A percentile compares a stretch with the other conserved stretches of the same genome.
Conservation (phyloP, 345 rosid species). For the Eucalyptus curtisii region DNA sequence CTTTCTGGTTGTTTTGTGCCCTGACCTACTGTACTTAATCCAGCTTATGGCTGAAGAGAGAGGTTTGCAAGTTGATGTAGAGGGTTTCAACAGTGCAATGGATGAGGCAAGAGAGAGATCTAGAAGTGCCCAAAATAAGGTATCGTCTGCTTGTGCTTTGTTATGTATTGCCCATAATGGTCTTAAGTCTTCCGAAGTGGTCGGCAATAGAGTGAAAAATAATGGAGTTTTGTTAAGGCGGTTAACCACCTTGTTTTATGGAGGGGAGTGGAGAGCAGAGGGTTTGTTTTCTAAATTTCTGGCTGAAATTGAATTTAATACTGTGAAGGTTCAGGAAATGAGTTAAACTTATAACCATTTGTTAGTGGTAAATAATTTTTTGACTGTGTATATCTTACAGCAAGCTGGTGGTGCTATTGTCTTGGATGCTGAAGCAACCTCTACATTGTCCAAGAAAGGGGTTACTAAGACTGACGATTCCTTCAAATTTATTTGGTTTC, state of each 20-base stretch:
- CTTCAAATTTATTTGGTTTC: slow-evolving; percentile 65
- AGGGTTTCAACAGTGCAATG: slow-evolving; percentile 76
- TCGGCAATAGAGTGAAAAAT: not conserved
- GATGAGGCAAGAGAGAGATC: slow-evolving; percentile 93
- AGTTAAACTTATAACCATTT: not conserved
- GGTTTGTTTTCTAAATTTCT: not conserved
- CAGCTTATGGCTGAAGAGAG: slow-evolving; percentile 98
- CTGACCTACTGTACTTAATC: not conserved
- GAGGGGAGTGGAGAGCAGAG: not conserved
- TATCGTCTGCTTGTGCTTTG: not conserved
- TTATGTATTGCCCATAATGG: not conserved
- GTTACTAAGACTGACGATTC: slow-evolving; percentile 65
- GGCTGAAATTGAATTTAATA: not conserved
- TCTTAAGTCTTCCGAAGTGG: not conserved
- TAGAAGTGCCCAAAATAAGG: slow-evolving; percentile 86
- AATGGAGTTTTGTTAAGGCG: not conserved
- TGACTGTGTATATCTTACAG: slow-evolving; percentile 21
- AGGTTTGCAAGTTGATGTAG: slow-evolving; percentile 69
- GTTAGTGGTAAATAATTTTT: not conserved
- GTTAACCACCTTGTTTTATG: not conserved
- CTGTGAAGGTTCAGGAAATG: not conserved
- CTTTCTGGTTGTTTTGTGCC: not conserved
- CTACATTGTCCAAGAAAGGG: slow-evolving; percentile 64
- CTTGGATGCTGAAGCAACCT: slow-evolving; percentile 95
- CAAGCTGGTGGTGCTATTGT: slow-evolving; percentile 81